phyloP scores from a whole-genome alignment of 345 rosid genomes.

The Euphorbia tirucalli region DNA sequence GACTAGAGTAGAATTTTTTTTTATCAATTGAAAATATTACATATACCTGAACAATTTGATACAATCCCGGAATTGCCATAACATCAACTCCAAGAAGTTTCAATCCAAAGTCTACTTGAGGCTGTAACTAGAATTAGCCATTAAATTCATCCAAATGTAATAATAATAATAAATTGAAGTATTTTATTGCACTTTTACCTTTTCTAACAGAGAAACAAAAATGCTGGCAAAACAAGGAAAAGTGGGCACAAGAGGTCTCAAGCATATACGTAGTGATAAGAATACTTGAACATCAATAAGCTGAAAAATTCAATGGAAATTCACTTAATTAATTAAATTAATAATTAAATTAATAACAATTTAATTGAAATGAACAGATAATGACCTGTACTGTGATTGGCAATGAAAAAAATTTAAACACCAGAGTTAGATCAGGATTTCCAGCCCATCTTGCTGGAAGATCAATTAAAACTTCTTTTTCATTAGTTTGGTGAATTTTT shows the following conservation, averaged over 20 bases:
- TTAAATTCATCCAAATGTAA: not conserved
- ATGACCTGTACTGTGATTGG: conserved; percentile 44
- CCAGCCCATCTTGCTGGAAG: conserved; percentile 48
- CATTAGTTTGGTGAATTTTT: conserved; percentile 42
- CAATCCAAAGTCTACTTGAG: conserved; percentile 48
- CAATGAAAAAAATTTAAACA: conserved; percentile 29
- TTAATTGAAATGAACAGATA: no score
- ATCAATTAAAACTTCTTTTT: conserved; percentile 45
- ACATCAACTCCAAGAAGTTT: conserved; percentile 45
- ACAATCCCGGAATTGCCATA: conserved; percentile 52
- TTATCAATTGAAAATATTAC: no score
- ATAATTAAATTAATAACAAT: conserved; percentile 17
- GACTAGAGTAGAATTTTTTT: no score
- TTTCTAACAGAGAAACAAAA: conserved; percentile 40
- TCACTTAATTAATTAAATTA: no score
- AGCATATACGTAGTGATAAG: conserved; percentile 32
- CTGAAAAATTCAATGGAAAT: conserved; percentile 21
- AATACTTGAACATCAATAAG: conserved; percentile 43
- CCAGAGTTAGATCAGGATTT: conserved; percentile 47
- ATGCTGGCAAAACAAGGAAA: conserved; percentile 48
- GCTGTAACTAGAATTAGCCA: conserved; percentile 29
- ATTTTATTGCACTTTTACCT: conserved; percentile 31
- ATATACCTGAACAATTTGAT: conserved; percentile 45
- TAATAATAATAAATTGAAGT: no score
- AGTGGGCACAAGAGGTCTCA: conserved; percentile 50